These are phyloP conservation scores for Xylaria telfairii DNA, from an alignment of 495 filamentous ascomycete species.

Conservation along the genomic window DNA sequence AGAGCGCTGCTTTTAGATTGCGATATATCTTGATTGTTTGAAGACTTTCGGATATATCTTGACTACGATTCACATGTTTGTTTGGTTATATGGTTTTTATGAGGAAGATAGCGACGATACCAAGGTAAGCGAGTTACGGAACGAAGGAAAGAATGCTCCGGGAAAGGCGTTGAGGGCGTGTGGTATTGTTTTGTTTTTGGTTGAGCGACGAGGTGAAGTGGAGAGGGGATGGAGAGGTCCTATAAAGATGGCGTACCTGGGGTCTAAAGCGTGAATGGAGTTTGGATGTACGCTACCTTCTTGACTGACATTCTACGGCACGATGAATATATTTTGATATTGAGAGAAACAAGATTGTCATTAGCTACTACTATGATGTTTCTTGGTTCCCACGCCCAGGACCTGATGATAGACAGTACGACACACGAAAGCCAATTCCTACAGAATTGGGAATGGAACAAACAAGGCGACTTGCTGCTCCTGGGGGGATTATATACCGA, in stretches of 20 bases:
- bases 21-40: not conserved
- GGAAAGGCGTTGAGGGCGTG: constrained; percentile 15
- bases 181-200: not conserved
- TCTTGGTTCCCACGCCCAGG: not conserved
- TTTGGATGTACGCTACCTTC: not conserved
- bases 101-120: constrained; percentile 15
- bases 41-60: not conserved
- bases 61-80: constrained; percentile 11
- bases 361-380: not conserved
- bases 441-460: not conserved
- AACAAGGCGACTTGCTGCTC: not conserved
- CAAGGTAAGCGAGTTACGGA: constrained; percentile 4
- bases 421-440: constrained; percentile 7
- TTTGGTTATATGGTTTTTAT: not conserved
- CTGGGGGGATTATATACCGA: not conserved
- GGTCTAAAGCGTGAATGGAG: not conserved
- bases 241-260: not conserved
- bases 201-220: not conserved
- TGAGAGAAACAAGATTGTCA: not conserved
- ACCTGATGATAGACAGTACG: not conserved
- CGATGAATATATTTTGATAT: not conserved
- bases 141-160: not conserved
- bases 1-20: constrained; percentile 6
- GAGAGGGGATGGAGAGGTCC: too few relatives aligned
- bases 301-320: not conserved